Evolutionary conservation across 192 early-diverging fungal genomes (phyloP), one percentile per base, ranked within the genome.

Genomic region (Allomyces javanicus): DNA sequence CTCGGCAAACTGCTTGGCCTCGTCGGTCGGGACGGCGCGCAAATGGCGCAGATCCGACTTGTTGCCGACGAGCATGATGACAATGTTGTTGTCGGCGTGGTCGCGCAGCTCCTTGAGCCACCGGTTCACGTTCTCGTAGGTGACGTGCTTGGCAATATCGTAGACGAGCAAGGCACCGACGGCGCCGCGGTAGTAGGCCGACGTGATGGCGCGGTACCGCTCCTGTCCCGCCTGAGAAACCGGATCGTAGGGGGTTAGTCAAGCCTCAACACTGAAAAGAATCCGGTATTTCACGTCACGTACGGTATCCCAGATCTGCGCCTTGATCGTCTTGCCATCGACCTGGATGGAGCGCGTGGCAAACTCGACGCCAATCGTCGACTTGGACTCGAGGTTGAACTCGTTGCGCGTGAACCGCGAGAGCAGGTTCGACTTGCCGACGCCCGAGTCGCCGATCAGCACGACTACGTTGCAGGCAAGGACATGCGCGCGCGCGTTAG

Each of bases 1-100:
- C 62, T 87, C 78, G 24, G 96, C 91, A 86, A 96, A 99, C 70
- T 89, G 85, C 79, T 95, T 96, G 50, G 94, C 94, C 73, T 99
- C 96, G 22, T 97, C 96, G 24, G 94, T 97, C 2, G 94, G 88
- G 12, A 99, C 96, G 14, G 94, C 92, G 62, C 94, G 81, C 67
- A 94, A 78, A 74, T 97, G 94, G 73, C 89, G 83, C 82, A 97
- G 79, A 89, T 98, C 96, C 71, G 86, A 91, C 88, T 99, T 99
- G 83, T 99, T 99, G 64, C 94, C 96, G n/a, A 99, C 96, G 67
- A 99, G 81, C 91, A 97, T 97, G 64, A 97, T 96, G 25, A 93
- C 90, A 85, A 99, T 99, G 81, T 96, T 97, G 77, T 81, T 87
- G 76, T 94, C 92, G 62, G 92, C 93, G 72, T 96, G 92, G 76